phyloP scores from a whole-genome alignment of 192 early-diverging fungal species.

The Rhizophagus prolifer region DNA sequence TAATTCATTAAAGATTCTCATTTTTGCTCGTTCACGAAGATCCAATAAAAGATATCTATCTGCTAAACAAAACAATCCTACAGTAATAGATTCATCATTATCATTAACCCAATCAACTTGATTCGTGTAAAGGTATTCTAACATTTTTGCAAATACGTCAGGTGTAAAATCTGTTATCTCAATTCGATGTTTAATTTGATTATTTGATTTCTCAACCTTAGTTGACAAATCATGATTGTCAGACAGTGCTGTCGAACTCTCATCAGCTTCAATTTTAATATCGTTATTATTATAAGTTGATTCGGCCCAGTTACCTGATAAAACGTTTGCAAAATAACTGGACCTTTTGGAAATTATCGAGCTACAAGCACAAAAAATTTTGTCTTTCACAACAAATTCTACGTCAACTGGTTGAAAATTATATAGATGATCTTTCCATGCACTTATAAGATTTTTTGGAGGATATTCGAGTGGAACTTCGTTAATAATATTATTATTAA shows the following conservation, averaged over 20 bases:
- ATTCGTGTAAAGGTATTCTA: neutral
- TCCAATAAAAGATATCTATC: constrained; percentile 12
- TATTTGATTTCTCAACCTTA: neutral
- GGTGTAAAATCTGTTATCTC: neutral
- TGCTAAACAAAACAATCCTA: constrained; percentile 3
- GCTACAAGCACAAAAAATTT: neutral
- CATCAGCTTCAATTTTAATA: no score
- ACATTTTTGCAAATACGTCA: neutral
- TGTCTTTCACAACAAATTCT: neutral
- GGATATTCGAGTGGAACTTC: neutral
- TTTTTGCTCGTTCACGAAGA: constrained; percentile 10
- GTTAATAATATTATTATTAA: neutral
- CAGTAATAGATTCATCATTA: neutral
- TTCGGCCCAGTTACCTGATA: neutral
- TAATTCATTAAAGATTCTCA: constrained; percentile 5
- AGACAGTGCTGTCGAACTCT: no score
- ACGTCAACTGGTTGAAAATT: neutral
- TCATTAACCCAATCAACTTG: neutral
- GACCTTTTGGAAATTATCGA: neutral
- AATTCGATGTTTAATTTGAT: neutral
- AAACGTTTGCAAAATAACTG: neutral
- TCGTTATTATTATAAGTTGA: no score
- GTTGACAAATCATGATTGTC: no score
- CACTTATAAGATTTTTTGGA: neutral
- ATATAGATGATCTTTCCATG: neutral